Conservation (phyloP, 345 rosid genomes). For the Bruguiera sexangula region DNA sequence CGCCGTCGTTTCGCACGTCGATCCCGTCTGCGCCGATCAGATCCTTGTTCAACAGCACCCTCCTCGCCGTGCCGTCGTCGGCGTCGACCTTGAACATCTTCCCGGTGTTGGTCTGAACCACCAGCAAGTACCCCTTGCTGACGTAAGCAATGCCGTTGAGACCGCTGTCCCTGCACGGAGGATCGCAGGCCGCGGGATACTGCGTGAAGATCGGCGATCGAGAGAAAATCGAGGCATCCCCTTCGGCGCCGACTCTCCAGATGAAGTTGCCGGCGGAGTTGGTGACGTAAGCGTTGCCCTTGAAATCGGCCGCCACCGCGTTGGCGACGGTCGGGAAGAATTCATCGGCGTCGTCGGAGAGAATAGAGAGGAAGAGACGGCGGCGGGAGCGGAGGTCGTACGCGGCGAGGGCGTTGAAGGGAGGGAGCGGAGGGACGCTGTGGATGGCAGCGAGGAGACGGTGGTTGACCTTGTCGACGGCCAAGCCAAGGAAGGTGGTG, state of each 20-base stretch:
- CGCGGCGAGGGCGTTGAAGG: conserved; percentile 79
- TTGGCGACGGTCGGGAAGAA: conserved; percentile 43
- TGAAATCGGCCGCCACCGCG: conserved; percentile 68
- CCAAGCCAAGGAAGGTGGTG: conserved; percentile 54
- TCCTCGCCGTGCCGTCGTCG: conserved; percentile 58
- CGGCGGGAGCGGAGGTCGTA: conserved; percentile 60
- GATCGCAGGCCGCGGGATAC: conserved; percentile 38
- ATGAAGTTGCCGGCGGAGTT: conserved; percentile 75
- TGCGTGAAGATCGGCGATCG: conserved; percentile 46
- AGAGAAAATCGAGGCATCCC: conserved; percentile 68
- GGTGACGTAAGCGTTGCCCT: conserved; percentile 82
- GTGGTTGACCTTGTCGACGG: conserved; percentile 48
- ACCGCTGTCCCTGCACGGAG: conserved; percentile 46
- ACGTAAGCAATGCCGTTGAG: conserved; percentile 69
- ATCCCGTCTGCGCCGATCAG: conserved; percentile 58
- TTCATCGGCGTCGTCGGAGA: conserved; percentile 19
- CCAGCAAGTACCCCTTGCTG: conserved; percentile 75
- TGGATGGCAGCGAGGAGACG: conserved; percentile 70
- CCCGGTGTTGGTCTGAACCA: conserved; percentile 82
- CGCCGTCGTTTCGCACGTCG: conserved; percentile 60
- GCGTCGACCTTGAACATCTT: conserved; percentile 78
- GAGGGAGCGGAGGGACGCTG: conserved; percentile 45
- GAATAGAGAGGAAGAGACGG: conserved; percentile 41
- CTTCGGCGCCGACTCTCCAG: conserved; percentile 69
- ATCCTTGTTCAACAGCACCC: conserved; percentile 46